These are phyloP conservation scores for Chaetomium fimeti DNA, from an alignment of 495 filamentous ascomycete species.

Conservation along the genomic window DNA sequence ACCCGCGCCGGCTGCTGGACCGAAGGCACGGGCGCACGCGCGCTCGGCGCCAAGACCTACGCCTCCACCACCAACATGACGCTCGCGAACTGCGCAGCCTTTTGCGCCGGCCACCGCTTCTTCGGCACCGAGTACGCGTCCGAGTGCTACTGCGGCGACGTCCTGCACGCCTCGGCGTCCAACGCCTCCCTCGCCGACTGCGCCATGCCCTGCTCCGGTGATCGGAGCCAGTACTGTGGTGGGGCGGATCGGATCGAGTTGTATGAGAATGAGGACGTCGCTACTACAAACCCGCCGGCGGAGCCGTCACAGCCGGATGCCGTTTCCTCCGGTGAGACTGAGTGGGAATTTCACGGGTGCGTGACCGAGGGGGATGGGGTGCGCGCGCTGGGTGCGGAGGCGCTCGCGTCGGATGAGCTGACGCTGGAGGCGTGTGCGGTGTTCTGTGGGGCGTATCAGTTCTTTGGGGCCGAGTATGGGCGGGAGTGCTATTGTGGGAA, in stretches of 20 bases:
- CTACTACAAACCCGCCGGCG: conserved; percentile 9
- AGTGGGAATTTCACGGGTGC: conserved; percentile 41
- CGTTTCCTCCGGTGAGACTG: conserved; percentile 18
- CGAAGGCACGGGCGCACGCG: conserved; percentile 42
- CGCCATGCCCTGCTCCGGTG: conserved; percentile 43
- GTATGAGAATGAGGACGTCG: conserved; percentile 29
- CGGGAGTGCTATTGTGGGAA: conserved; percentile 44
- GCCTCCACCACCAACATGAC: conserved; percentile 45
- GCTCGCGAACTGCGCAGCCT: conserved; percentile 45
- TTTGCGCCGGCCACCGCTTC: conserved; percentile 46
- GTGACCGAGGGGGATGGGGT: conserved; percentile 37
- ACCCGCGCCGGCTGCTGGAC: conserved; percentile 47
- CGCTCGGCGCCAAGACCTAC: conserved; percentile 36
- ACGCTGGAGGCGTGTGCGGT: conserved; percentile 42
- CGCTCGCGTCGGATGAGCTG: conserved; percentile 30
- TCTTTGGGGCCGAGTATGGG: conserved; percentile 43
- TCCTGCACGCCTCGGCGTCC: conserved; percentile 34
- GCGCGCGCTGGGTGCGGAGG: conserved; percentile 29
- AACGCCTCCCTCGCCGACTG: conserved; percentile 37
- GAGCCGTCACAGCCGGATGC: conserved; percentile 28
- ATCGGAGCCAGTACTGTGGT: conserved; percentile 44
- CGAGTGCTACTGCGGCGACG: conserved; percentile 51
- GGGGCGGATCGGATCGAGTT: conserved; percentile 41
- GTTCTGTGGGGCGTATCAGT: conserved; percentile 38
- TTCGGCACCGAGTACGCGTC: conserved; percentile 49